A percentile compares a stretch with the other conserved stretches of the same genome.
These are phyloP conservation scores for Amesomyces nigricolor DNA, from an alignment of 2,329 filamentous ascomycete species.

Conservation along the genomic window DNA sequence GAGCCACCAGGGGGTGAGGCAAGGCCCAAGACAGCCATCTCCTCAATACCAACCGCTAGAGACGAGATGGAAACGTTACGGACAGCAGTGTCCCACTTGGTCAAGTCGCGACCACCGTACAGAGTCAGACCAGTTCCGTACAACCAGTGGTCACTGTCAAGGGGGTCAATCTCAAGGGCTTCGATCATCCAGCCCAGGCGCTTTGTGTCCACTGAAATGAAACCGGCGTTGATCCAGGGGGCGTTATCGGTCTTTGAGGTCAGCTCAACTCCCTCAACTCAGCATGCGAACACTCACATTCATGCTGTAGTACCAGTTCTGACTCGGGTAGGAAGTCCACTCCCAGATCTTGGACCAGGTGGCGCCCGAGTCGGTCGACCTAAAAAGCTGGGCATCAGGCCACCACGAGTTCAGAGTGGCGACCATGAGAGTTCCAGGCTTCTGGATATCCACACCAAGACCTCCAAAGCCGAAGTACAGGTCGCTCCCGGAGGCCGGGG, in stretches of 20 bases:
- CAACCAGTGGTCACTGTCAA: slow-evolving; percentile 54
- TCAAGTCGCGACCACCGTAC: slow-evolving; percentile 44
- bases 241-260: slow-evolving; percentile 39
- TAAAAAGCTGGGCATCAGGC: slow-evolving; percentile 52
- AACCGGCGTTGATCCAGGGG: slow-evolving; percentile 49
- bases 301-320: slow-evolving; percentile 40
- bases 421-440: slow-evolving; percentile 51
- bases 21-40: slow-evolving; percentile 45
- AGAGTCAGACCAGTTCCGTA: slow-evolving; percentile 49
- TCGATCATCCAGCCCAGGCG: slow-evolving; percentile 58
- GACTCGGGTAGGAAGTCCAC: slow-evolving; percentile 42
- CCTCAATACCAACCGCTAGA: slow-evolving; percentile 50
- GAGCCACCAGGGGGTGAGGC: slow-evolving; percentile 45
- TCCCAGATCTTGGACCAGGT: slow-evolving; percentile 52
- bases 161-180: slow-evolving; percentile 50
- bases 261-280: neutral
- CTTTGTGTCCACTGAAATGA: slow-evolving; percentile 43
- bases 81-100: slow-evolving; percentile 44
- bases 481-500: slow-evolving; percentile 42
- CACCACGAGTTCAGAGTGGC: slow-evolving; percentile 55
- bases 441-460: slow-evolving; percentile 47
- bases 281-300: slow-evolving; percentile 9
- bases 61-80: slow-evolving; percentile 46
- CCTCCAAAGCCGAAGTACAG: slow-evolving; percentile 53
- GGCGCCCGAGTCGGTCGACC: slow-evolving; percentile 49